Conservation (phyloP, 108 stramenopile species). For the Cyclostephanos tholiformis region DNA sequence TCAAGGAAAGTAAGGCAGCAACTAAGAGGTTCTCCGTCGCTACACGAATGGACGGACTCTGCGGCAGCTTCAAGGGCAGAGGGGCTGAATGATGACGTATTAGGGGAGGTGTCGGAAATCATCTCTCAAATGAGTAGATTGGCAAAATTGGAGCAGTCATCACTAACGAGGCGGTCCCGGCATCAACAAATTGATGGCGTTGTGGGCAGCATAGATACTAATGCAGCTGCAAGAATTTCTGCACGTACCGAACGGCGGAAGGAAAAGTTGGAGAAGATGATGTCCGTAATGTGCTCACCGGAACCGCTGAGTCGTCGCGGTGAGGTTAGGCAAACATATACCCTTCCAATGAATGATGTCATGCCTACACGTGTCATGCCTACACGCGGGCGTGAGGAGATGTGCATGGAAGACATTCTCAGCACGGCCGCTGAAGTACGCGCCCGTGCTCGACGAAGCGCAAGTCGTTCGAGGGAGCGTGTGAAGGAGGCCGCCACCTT, state of each 20-base stretch:
- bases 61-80: neutral
- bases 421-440: slow-evolving; percentile 40
- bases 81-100: slow-evolving; percentile 5
- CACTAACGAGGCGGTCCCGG: neutral
- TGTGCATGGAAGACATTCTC: slow-evolving; percentile 31
- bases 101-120: slow-evolving; percentile 17
- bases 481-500: slow-evolving; percentile 25
- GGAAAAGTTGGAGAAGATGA: slow-evolving; percentile 18
- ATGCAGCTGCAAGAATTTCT: slow-evolving; percentile 7
- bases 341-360: slow-evolving; percentile 21
- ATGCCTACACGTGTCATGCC: no score
- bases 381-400: neutral
- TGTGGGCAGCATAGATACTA: neutral
- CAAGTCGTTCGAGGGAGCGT: slow-evolving; percentile 38
- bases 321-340: slow-evolving; percentile 30
- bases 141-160: neutral
- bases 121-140: slow-evolving; percentile 14
- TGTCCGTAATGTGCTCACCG: neutral
- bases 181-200: neutral
- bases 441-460: slow-evolving; percentile 21
- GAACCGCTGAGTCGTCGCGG: slow-evolving; percentile 4
- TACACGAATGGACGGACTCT: neutral
- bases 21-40: neutral
- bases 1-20: slow-evolving; percentile 32
- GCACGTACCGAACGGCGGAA: slow-evolving; percentile 12